Percentiles rank a stretch among this genome's conserved stretches.
These are phyloP conservation scores for Cercophora scortea DNA, from an alignment of 495 filamentous ascomycete species.

Conservation along the genomic window DNA sequence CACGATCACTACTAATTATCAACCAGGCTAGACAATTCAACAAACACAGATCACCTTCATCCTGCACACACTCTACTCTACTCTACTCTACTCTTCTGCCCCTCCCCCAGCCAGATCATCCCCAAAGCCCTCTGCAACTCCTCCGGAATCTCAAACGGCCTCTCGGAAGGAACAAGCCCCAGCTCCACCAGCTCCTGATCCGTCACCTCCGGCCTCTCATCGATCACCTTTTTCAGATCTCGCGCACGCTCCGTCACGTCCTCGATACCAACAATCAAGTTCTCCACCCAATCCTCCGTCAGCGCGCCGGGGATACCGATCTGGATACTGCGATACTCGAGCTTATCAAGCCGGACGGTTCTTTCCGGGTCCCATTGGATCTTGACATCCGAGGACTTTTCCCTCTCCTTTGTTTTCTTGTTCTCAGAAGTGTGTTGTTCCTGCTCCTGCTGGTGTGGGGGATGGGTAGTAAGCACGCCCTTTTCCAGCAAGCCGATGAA, in stretches of 20 bases:
- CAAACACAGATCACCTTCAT: too few relatives aligned
- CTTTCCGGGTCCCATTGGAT: slow-evolving; percentile 62
- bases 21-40: too few relatives aligned
- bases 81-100: background rate
- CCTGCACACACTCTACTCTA: too few relatives aligned
- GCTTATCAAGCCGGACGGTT: slow-evolving; percentile 26
- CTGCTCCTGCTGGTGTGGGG: background rate
- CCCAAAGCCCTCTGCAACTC: slow-evolving; percentile 8
- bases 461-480: slow-evolving; percentile 10
- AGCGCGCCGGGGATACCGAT: slow-evolving; percentile 45
- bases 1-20: too few relatives aligned
- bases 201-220: slow-evolving; percentile 23
- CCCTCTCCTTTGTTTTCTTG: background rate
- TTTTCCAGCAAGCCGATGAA: slow-evolving; percentile 34
- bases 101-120: slow-evolving; percentile 4
- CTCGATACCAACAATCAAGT: slow-evolving; percentile 46
- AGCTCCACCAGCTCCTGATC: slow-evolving; percentile 29
- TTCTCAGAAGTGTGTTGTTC: background rate
- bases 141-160: slow-evolving; percentile 32
- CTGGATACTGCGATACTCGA: slow-evolving; percentile 50
- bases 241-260: slow-evolving; percentile 51
- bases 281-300: slow-evolving; percentile 36
- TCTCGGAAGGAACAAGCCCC: slow-evolving; percentile 40
- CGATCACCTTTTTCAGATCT: slow-evolving; percentile 36
- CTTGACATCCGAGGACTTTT: slow-evolving; percentile 32